A percentile compares a stretch with the other conserved stretches of the same genome.
These are phyloP conservation scores for Aphanomyces stellatus DNA, from an alignment of 352 stramenopile genomes.

Conservation along the genomic window DNA sequence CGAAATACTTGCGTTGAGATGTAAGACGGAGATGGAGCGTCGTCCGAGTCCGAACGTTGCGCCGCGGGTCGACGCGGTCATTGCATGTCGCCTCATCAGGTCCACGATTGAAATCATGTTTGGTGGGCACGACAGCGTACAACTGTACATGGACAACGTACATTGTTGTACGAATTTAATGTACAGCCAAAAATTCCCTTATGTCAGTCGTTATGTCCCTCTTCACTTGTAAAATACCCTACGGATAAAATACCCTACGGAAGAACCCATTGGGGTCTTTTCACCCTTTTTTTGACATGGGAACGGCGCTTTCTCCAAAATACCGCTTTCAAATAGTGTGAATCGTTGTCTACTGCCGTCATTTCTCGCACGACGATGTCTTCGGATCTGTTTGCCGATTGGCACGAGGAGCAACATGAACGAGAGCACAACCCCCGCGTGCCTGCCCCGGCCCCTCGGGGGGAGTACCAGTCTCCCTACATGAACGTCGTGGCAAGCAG, in stretches of 20 bases:
- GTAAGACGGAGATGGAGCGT: conserved; percentile 31
- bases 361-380: conserved; percentile 41
- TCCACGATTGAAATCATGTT: neutral
- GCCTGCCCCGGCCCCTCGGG: neutral
- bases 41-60: neutral
- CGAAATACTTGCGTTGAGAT: conserved; percentile 73
- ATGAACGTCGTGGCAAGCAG: conserved; percentile 10
- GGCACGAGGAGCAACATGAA: conserved; percentile 68
- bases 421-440: conserved; percentile 6
- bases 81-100: neutral
- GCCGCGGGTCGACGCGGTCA: neutral
- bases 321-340: neutral
- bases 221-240: too few species aligned
- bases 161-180: too few species aligned
- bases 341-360: conserved; percentile 11
- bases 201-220: too few species aligned
- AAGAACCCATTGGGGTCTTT: too few species aligned
- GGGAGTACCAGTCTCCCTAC: conserved; percentile 24
- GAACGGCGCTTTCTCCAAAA: too few species aligned
- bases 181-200: too few species aligned
- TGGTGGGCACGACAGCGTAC: neutral
- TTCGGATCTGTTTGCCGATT: conserved; percentile 83
- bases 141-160: neutral
- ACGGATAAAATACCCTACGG: too few species aligned
- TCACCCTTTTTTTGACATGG: too few species aligned